Evolutionary conservation across 306 rosid genomes (phyloP).

Genomic region (Inga laurina): DNA sequence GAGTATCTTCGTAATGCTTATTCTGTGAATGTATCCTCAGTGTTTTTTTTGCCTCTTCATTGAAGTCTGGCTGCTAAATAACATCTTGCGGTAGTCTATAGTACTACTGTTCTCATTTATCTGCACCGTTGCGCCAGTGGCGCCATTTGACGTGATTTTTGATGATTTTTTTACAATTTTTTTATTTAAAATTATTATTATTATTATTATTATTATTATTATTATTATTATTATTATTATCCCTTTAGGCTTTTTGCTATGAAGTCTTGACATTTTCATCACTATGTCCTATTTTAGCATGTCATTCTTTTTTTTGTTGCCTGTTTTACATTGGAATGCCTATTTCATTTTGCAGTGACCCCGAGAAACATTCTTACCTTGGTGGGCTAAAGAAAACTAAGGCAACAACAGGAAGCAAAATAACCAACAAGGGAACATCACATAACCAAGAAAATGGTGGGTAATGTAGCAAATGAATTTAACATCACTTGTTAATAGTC

Average conservation of each 20-base stretch:
- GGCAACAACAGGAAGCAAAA: constrained; percentile 11
- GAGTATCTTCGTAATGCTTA: background rate
- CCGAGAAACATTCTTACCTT: constrained; percentile 32
- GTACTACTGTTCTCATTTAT: background rate
- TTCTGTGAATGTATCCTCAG: background rate
- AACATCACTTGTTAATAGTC: background rate
- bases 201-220: background rate
- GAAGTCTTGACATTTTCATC: background rate
- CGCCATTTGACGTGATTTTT: constrained; percentile 8
- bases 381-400: constrained; percentile 34
- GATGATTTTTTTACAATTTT: no score
- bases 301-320: background rate
- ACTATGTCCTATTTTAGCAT: background rate
- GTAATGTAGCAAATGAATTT: constrained; percentile 27
- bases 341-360: constrained; percentile 39
- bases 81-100: background rate
- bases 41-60: background rate
- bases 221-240: background rate
- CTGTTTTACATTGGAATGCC: background rate
- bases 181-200: background rate
- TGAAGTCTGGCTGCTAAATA: background rate
- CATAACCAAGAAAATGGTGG: constrained; percentile 38
- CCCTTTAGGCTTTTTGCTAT: background rate
- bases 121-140: constrained; percentile 9
- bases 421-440: constrained; percentile 30